Evolutionary conservation across 2,329 filamentous ascomycete species (phyloP).

Genomic region (Verticillium isaacii): DNA sequence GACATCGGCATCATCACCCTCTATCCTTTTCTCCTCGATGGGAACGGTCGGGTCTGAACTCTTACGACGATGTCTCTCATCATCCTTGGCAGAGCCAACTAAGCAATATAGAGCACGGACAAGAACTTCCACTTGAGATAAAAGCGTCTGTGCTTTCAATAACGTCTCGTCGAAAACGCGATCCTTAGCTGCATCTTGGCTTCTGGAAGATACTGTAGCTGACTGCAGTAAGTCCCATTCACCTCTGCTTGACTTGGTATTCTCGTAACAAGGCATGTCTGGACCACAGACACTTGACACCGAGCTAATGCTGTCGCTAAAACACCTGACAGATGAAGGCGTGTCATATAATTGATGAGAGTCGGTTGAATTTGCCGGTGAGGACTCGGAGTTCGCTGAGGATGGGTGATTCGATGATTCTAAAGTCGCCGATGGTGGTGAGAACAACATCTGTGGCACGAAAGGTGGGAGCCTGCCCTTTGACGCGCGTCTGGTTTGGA

Average conservation of each 20-base stretch:
- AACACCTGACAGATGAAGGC: neutral
- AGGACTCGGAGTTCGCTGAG: neutral
- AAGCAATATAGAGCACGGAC: neutral
- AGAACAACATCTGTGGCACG: neutral
- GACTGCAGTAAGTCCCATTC: neutral
- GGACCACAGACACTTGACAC: neutral
- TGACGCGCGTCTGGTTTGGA: neutral
- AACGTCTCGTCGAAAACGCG: neutral
- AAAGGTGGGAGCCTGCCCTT: neutral
- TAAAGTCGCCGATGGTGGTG: neutral
- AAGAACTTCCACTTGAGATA: neutral
- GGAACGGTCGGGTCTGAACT: neutral
- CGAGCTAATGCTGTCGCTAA: neutral
- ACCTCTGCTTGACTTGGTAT: neutral
- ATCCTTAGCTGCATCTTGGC: neutral
- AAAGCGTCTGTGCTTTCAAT: neutral
- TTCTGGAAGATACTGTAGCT: neutral
- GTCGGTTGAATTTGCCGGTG: neutral
- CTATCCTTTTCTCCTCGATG: neutral
- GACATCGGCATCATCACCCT: neutral
- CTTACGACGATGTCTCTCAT: neutral
- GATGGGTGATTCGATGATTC: neutral
- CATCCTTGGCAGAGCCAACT: neutral
- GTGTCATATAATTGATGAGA: neutral
- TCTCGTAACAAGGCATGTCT: neutral